These are phyloP conservation scores for Neurospora pannonica DNA, from an alignment of 495 filamentous ascomycete species.

Conservation along the genomic window DNA sequence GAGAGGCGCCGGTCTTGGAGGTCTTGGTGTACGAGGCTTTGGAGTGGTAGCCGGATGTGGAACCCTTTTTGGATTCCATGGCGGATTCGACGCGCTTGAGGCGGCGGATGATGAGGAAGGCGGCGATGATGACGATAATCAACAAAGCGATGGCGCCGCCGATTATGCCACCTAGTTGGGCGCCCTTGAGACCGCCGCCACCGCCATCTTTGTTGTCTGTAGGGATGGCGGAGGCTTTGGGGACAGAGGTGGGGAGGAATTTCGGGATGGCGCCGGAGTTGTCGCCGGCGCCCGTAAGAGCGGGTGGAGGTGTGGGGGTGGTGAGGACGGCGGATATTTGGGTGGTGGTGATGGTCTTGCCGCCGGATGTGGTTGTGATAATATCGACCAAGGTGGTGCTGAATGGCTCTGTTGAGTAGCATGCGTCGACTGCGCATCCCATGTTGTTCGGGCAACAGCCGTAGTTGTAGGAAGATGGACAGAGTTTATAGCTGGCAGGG, in stretches of 20 bases:
- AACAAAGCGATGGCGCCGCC: constrained; percentile 31
- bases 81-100: constrained; percentile 24
- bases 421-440: constrained; percentile 27
- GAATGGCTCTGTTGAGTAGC: constrained; percentile 26
- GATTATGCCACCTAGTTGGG: constrained; percentile 35
- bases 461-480: constrained; percentile 26
- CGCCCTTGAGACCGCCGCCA: constrained; percentile 19
- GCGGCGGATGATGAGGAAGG: constrained; percentile 29
- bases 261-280: constrained; percentile 17
- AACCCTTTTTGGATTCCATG: constrained; percentile 21
- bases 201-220: background rate
- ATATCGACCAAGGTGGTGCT: constrained; percentile 23
- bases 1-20: background rate
- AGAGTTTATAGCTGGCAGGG: constrained; percentile 24
- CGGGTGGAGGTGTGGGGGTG: constrained; percentile 18
- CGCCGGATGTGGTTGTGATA: constrained; percentile 24
- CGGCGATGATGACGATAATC: constrained; percentile 24
- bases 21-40: constrained; percentile 2
- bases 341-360: constrained; percentile 19
- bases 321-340: constrained; percentile 16
- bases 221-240: constrained; percentile 22
- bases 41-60: constrained; percentile 17
- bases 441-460: constrained; percentile 34
- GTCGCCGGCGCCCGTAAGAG: background rate
- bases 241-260: constrained; percentile 28